Evolutionary conservation across 2,329 filamentous ascomycete species (phyloP).

Genomic region (Monilinia polystroma): DNA sequence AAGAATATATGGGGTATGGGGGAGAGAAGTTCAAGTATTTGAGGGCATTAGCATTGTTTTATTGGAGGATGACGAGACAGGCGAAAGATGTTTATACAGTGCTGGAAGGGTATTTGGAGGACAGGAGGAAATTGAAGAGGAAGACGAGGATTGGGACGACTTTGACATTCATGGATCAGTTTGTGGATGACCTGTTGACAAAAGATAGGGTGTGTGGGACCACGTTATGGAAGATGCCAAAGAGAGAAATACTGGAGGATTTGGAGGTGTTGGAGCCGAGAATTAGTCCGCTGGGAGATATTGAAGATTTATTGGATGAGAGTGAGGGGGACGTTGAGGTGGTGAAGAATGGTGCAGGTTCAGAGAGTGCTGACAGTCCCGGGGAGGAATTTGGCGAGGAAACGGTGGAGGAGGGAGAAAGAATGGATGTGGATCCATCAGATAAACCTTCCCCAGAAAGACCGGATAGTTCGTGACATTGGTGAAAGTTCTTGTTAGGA

Average conservation of each 20-base stretch:
- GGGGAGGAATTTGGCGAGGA: slow-evolving; percentile 47
- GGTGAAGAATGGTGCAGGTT: slow-evolving; percentile 23
- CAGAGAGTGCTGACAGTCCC: slow-evolving; percentile 28
- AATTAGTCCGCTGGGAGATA: slow-evolving; percentile 76
- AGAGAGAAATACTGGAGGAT: slow-evolving; percentile 80
- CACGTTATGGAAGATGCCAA: slow-evolving; percentile 87
- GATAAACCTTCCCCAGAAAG: background rate
- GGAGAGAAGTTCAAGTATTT: slow-evolving; percentile 83
- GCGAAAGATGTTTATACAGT: slow-evolving; percentile 76
- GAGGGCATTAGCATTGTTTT: slow-evolving; percentile 85
- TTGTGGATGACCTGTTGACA: slow-evolving; percentile 85
- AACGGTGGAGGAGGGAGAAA: slow-evolving; percentile 30
- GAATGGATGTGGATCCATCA: slow-evolving; percentile 21
- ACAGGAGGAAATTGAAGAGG: slow-evolving; percentile 79
- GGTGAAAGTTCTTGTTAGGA: slow-evolving; percentile 2
- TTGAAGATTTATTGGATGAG: slow-evolving; percentile 65
- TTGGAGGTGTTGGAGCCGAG: slow-evolving; percentile 82
- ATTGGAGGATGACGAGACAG: slow-evolving; percentile 83
- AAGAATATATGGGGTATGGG: slow-evolving; percentile 75
- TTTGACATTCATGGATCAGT: slow-evolving; percentile 84
- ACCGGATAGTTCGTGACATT: background rate
- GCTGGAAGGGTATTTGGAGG: slow-evolving; percentile 79
- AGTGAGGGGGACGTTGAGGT: slow-evolving; percentile 42
- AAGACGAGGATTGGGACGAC: slow-evolving; percentile 71
- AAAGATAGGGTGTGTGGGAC: slow-evolving; percentile 92